Percentiles rank a stretch among this genome's conserved stretches.
Evolutionary conservation across 257 asterid species (phyloP).

Genomic region (Forsythia suspensa): DNA sequence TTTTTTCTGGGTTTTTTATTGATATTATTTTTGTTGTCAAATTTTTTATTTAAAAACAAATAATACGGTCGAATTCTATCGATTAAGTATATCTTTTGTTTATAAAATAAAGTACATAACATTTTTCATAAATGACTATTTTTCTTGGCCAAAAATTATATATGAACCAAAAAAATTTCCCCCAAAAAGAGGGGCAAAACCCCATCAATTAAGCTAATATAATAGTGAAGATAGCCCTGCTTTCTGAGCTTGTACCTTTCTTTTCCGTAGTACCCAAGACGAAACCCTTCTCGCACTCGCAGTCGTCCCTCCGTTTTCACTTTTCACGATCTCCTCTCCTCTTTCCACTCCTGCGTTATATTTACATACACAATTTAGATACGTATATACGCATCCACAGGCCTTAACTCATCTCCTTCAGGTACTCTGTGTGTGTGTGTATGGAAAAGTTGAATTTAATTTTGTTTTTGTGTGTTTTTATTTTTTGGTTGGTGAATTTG

Average conservation of each 20-base stretch:
- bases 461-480: no score
- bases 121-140: no score
- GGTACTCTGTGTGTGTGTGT: neutral
- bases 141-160: no score
- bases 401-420: neutral
- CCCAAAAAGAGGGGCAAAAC: no score
- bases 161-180: no score
- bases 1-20: no score
- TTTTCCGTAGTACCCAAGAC: neutral
- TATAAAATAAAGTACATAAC: no score
- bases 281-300: neutral
- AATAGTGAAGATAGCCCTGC: neutral
- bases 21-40: no score
- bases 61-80: no score
- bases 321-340: neutral
- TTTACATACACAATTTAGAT: neutral
- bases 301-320: neutral
- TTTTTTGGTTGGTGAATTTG: neutral
- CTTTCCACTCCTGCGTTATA: neutral
- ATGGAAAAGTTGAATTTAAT: neutral
- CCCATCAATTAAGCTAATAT: no score
- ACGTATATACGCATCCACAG: neutral
- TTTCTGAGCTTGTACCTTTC: neutral
- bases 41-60: no score
- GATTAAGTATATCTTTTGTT: no score